Evolutionary conservation across 768 basidiomycete species (phyloP).

Genomic region (Lyophyllum decastes): DNA sequence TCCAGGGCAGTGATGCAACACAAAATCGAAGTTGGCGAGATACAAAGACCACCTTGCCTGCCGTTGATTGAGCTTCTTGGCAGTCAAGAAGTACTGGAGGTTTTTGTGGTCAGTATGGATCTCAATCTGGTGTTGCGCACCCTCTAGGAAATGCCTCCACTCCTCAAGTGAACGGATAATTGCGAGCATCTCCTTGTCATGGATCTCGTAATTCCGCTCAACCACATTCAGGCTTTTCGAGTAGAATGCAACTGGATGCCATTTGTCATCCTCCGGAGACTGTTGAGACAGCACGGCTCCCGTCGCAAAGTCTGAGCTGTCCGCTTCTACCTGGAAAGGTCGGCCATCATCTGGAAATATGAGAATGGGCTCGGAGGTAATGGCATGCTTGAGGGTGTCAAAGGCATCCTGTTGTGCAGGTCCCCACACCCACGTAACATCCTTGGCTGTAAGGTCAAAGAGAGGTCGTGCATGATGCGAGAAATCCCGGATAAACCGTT

Average conservation of each 20-base stretch:
- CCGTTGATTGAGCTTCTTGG: constrained; percentile 15
- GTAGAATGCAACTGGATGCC: constrained; percentile 35
- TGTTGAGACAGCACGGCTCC: constrained; percentile 21
- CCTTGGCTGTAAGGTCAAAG: neutral
- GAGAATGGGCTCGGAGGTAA: constrained; percentile 28
- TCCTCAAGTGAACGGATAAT: constrained; percentile 32
- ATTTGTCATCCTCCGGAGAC: constrained; percentile 8
- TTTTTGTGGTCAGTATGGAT: constrained; percentile 2
- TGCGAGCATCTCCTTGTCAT: constrained; percentile 47
- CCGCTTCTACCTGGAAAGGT: constrained; percentile 6
- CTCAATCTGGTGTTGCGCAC: constrained; percentile 5
- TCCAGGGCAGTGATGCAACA: neutral
- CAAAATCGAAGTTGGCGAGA: neutral
- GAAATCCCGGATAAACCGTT: constrained; percentile 33
- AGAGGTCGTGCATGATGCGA: constrained; percentile 20
- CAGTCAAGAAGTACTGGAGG: constrained; percentile 2
- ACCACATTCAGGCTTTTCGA: constrained; percentile 18
- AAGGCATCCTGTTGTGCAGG: constrained; percentile 24
- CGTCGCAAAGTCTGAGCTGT: constrained; percentile 14
- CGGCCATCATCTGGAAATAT: constrained; percentile 4
- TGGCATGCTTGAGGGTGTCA: constrained; percentile 23
- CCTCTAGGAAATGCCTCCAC: constrained; percentile 19
- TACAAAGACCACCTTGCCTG: neutral
- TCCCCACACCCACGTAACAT: neutral
- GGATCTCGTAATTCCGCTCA: constrained; percentile 43